Evolutionary conservation across 768 basidiomycete species (phyloP).

Genomic region (Flagelloscypha sp.): DNA sequence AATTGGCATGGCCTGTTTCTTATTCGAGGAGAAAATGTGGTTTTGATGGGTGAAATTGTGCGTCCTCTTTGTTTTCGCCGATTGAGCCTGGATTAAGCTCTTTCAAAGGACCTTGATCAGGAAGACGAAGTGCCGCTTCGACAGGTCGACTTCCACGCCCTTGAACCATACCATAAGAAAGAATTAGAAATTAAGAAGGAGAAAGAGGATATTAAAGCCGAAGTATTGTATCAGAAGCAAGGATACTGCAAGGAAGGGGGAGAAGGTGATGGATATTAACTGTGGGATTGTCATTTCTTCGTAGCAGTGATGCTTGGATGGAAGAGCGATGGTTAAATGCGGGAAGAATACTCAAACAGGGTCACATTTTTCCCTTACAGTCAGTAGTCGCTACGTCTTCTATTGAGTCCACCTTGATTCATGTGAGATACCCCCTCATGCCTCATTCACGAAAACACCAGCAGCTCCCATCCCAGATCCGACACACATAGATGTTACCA

Average conservation of each 20-base stretch:
- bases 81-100: slow-evolving; percentile 5
- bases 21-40: slow-evolving; percentile 97
- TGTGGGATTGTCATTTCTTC: too few species aligned
- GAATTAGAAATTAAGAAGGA: slow-evolving; percentile 69
- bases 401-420: too few species aligned
- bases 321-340: too few species aligned
- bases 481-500: slow-evolving; percentile 64
- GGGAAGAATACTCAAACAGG: too few species aligned
- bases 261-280: slow-evolving; percentile 91
- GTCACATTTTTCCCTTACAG: too few species aligned
- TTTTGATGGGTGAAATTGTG: slow-evolving; percentile 93
- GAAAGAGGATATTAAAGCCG: slow-evolving; percentile 76
- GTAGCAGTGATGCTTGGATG: too few species aligned
- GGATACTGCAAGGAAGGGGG: slow-evolving; percentile 95
- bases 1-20: slow-evolving; percentile 84
- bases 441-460: slow-evolving; percentile 71
- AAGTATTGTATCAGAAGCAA: slow-evolving; percentile 72
- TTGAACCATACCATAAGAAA: slow-evolving; percentile 65
- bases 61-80: slow-evolving; percentile 24
- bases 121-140: slow-evolving; percentile 82
- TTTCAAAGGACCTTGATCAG: slow-evolving; percentile 73
- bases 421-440: too few species aligned
- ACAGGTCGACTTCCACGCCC: slow-evolving; percentile 62
- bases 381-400: too few species aligned
- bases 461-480: slow-evolving; percentile 91